These are phyloP conservation scores for Tolypocladium inflatum DNA, from an alignment of 2,329 filamentous ascomycete species.

Conservation along the genomic window DNA sequence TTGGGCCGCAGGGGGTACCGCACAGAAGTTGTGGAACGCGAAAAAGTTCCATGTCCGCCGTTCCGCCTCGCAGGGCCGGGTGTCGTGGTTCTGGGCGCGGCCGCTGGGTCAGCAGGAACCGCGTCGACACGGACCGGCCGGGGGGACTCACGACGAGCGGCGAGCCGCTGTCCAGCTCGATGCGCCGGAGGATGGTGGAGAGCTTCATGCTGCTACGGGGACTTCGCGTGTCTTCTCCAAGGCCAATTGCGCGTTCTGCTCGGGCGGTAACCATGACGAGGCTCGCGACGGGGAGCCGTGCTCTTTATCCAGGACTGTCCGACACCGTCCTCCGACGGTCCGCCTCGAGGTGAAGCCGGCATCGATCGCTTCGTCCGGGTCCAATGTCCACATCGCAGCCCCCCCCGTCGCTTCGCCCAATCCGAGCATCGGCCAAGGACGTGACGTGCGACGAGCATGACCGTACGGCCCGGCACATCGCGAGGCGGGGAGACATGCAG, in stretches of 20 bases:
- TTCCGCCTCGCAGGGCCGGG: slow-evolving; percentile 33
- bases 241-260: neutral
- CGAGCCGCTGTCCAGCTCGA: neutral
- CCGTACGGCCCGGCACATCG: too few relatives aligned
- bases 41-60: slow-evolving; percentile 32
- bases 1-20: neutral
- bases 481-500: too few relatives aligned
- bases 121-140: neutral
- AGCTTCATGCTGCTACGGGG: neutral
- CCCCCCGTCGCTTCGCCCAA: neutral
- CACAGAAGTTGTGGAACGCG: slow-evolving; percentile 35
- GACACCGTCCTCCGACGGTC: too few relatives aligned
- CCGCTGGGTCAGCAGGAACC: neutral
- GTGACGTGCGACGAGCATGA: too few relatives aligned
- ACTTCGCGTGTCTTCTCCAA: neutral
- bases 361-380: neutral
- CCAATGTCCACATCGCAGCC: neutral
- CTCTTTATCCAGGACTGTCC: neutral
- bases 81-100: slow-evolving; percentile 35
- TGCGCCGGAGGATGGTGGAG: neutral
- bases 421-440: neutral
- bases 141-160: neutral
- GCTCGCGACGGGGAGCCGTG: neutral
- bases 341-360: neutral
- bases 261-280: neutral